These are phyloP conservation scores for Juglanconis oblonga DNA, from an alignment of 2,329 filamentous ascomycete species.

Conservation along the genomic window DNA sequence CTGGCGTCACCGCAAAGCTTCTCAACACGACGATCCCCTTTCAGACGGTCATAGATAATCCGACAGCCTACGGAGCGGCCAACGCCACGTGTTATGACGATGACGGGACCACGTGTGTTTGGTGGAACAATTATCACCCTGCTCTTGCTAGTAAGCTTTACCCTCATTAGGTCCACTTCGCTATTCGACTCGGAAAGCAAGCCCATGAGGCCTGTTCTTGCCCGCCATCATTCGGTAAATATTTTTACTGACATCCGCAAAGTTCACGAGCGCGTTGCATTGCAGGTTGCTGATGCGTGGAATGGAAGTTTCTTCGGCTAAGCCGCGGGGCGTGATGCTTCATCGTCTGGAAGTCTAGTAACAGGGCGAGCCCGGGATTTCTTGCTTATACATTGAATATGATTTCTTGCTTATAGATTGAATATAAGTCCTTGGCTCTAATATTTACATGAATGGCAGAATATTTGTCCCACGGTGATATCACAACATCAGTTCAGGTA, in stretches of 20 bases:
- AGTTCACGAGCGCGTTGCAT: slow-evolving; percentile 33
- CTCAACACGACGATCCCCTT: slow-evolving; percentile 41
- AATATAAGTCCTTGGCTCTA: not conserved
- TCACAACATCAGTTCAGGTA: too few species aligned
- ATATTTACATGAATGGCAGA: not conserved
- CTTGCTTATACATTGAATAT: not conserved
- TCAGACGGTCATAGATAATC: slow-evolving; percentile 39
- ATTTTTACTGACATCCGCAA: not conserved
- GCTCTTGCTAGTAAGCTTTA: slow-evolving; percentile 32
- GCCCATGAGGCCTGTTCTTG: too few species aligned
- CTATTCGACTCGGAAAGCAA: too few species aligned
- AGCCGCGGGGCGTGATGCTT: not conserved
- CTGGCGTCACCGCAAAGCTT: slow-evolving; percentile 30
- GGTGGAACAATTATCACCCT: slow-evolving; percentile 44
- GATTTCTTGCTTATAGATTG: not conserved
- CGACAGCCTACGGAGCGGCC: slow-evolving; percentile 37
- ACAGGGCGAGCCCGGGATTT: too few species aligned
- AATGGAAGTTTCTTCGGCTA: slow-evolving; percentile 26
- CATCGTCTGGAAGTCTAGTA: too few species aligned
- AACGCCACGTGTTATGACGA: slow-evolving; percentile 40
- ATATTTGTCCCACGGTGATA: too few species aligned
- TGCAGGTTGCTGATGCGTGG: slow-evolving; percentile 32
- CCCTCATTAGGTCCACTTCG: not conserved
- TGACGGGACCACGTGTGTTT: slow-evolving; percentile 42
- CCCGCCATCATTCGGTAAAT: not conserved